Conservation (phyloP, 2,329 filamentous ascomycete genomes). For the Talaromyces albobiverticillius region DNA sequence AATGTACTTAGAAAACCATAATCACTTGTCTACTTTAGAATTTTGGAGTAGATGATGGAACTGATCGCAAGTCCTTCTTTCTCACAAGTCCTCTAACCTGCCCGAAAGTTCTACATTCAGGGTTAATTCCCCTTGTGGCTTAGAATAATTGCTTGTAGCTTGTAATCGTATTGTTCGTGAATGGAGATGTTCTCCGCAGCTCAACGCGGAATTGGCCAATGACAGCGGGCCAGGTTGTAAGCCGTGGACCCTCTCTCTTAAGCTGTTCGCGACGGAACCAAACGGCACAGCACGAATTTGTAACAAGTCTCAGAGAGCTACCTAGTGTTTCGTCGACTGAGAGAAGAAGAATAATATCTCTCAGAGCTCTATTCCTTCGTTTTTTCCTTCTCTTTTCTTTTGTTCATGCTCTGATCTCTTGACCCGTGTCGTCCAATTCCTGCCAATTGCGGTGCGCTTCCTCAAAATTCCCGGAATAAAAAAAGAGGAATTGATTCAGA, state of each 20-base stretch:
- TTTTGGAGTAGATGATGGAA: background rate
- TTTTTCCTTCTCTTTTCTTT: background rate
- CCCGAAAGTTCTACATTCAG: too few relatives aligned
- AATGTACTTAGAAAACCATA: slow-evolving; percentile 1
- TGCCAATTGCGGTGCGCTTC: background rate
- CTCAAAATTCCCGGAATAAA: background rate
- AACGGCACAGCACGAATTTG: background rate
- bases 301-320: background rate
- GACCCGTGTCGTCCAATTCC: background rate
- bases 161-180: too few relatives aligned
- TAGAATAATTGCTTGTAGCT: too few relatives aligned
- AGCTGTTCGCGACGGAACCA: slow-evolving; percentile 6
- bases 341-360: background rate
- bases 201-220: slow-evolving; percentile 9
- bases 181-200: background rate
- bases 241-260: background rate
- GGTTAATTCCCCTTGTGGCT: too few relatives aligned
- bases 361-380: background rate
- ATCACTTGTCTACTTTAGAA: background rate
- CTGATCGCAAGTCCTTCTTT: background rate
- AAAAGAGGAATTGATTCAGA: background rate
- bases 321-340: background rate
- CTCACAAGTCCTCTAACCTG: too few relatives aligned
- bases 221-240: background rate
- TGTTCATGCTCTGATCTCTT: background rate